Conservation (phyloP, 768 basidiomycete species). For the Lactarius sanguifluus region DNA sequence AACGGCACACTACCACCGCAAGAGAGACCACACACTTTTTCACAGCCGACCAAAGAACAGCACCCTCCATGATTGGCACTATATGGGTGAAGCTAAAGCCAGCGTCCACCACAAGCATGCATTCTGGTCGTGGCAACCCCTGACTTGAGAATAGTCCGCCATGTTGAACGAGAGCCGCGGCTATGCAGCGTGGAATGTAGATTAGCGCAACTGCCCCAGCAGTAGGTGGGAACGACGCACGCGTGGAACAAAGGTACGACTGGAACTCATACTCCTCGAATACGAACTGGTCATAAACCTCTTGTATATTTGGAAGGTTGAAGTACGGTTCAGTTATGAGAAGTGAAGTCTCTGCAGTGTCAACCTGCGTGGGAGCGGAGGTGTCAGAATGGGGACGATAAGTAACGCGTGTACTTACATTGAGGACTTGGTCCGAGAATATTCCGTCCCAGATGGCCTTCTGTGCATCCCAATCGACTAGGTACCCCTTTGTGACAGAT, state of each 20-base stretch:
- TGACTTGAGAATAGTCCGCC: slow-evolving; percentile 63
- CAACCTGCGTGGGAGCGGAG: slow-evolving; percentile 48
- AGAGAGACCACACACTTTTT: slow-evolving; percentile 41
- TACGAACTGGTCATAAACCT: slow-evolving; percentile 91
- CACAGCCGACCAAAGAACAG: slow-evolving; percentile 76
- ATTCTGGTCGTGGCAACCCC: slow-evolving; percentile 62
- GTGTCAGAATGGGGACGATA: slow-evolving; percentile 22
- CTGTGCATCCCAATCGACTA: slow-evolving; percentile 94
- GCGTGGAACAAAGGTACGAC: slow-evolving; percentile 76
- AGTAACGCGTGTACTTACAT: slow-evolving; percentile 44
- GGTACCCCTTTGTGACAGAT: slow-evolving; percentile 64
- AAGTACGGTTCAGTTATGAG: slow-evolving; percentile 94
- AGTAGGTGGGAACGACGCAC: slow-evolving; percentile 48
- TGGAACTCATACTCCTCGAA: slow-evolving; percentile 97
- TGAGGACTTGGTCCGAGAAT: slow-evolving; percentile 70
- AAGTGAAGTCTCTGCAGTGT: slow-evolving; percentile 69
- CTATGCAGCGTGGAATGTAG: slow-evolving; percentile 40
- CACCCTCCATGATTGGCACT: slow-evolving; percentile 74
- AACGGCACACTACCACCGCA: not conserved
- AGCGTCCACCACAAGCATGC: slow-evolving; percentile 79
- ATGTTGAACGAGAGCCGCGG: slow-evolving; percentile 75
- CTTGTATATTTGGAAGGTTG: slow-evolving; percentile 89
- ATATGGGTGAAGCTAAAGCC: slow-evolving; percentile 96
- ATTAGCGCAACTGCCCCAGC: slow-evolving; percentile 30
- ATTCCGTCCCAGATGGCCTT: slow-evolving; percentile 93